Evolutionary conservation across 1,284 basidiomycete genomes (phyloP), one percentile per base, ranked within the genome.

Genomic region (Ganoderma sinense): DNA sequence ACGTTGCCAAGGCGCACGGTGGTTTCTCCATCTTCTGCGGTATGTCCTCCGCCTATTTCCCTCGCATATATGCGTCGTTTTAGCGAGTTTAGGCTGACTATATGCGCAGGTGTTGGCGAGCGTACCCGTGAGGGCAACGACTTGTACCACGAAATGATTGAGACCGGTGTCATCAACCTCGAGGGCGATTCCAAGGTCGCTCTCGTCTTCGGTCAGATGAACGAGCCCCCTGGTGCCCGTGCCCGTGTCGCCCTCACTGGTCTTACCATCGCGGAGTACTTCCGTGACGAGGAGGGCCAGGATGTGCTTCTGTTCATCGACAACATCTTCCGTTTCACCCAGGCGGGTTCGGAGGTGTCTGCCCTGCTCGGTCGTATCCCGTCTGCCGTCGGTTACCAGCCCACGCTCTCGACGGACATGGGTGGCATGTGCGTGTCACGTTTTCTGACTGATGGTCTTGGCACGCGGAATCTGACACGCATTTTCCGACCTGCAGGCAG

Each of bases 61-160:
- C 3, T 45, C n/a, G 36, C 36, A 39, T 39, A 39, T 39, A 39
- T 39, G 36, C 36, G n/a, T 10, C 4, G n/a, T 23, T 13, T 18
- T 13, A 11, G 41, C 26, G 41, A 20, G 45, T 23, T 36, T 16
- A 36, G 62, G 45, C 64, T 62, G 51, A 62, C 26, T 64, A 2
- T 62, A 13, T 31, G 48, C 39, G 39, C 60, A 94, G 96, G 96
- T 93, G 97, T 98, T 84, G 97, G 97, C 80, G 97, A 99, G 87
- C 96, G 97, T 87, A 99, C 97, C 76, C 97, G 97, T 90, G 97
- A 99, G 92, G 97, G 97, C 87, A 99, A 99, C 89, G 97, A 99
- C 88, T 87, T 99, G 79, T 99, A 99, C 89, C 97, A 98, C 86
- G 97, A 99, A 88, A 99, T 99, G 97, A 98, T 98, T 85, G 97